These are phyloP conservation scores for Mortierella sp. DNA, from an alignment of 371 early-diverging fungal genomes.

Conservation along the genomic window DNA sequence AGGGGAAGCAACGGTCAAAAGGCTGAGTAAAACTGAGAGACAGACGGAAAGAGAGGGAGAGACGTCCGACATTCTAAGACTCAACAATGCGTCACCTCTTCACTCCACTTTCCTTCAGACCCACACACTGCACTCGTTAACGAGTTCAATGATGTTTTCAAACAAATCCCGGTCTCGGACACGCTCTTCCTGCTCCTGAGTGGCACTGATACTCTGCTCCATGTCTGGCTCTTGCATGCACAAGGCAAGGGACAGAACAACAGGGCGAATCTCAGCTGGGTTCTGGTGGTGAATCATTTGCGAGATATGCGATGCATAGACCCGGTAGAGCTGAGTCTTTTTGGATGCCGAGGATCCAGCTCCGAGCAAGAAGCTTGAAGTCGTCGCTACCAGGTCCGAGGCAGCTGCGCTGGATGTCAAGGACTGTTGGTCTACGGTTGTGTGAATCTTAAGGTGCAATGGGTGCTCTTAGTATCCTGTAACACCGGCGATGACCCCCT, in stretches of 20 bases:
- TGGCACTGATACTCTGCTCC: conserved; percentile 20
- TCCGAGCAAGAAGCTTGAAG: conserved; percentile 66
- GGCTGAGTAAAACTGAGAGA: too few relatives aligned
- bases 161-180: conserved; percentile 47
- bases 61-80: too few relatives aligned
- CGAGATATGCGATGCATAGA: conserved; percentile 72
- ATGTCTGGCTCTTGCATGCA: conserved; percentile 57
- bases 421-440: conserved; percentile 57
- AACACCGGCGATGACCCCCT: too few relatives aligned
- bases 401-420: conserved; percentile 53
- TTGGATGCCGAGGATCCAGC: conserved; percentile 58
- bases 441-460: conserved; percentile 56
- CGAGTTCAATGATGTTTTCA: conserved; percentile 50
- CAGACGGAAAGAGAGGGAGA: background rate
- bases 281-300: conserved; percentile 72
- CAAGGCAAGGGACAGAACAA: conserved; percentile 74
- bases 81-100: too few relatives aligned
- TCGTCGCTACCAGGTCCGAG: conserved; percentile 60
- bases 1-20: too few relatives aligned
- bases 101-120: background rate
- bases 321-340: conserved; percentile 68
- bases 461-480: too few relatives aligned
- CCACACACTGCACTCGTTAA: conserved; percentile 55
- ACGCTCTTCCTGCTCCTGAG: conserved; percentile 29
- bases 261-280: conserved; percentile 68